Percentiles rank a stretch among this genome's conserved stretches.
Evolutionary conservation across 1,139 yeast genomes (phyloP).

Genomic region (Pneumocystis canis): DNA sequence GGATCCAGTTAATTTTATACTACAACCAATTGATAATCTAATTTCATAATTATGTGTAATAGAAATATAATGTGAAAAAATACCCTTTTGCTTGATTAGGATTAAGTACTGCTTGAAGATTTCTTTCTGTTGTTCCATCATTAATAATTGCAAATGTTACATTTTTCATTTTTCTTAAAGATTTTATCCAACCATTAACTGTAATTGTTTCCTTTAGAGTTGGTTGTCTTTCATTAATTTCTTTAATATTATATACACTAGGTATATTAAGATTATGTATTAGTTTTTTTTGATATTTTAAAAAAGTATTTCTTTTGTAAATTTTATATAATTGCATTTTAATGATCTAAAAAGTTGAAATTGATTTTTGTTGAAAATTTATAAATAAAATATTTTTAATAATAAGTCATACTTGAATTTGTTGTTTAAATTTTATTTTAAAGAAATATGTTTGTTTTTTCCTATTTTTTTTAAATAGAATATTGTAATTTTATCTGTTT

Average conservation of each 20-base stretch:
- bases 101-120: slow-evolving; percentile 41
- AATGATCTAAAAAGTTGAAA: not conserved
- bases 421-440: too few relatives aligned
- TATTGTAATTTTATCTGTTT: not conserved
- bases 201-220: not conserved
- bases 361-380: not conserved
- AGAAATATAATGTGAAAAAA: slow-evolving; percentile 1
- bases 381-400: too few relatives aligned
- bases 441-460: not conserved
- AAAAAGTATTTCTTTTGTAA: not conserved
- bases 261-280: not conserved
- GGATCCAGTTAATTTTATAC: slow-evolving; percentile 33
- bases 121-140: slow-evolving; percentile 53
- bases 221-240: not conserved
- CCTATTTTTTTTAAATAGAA: too few relatives aligned
- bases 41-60: slow-evolving; percentile 6
- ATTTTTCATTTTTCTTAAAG: slow-evolving; percentile 57
- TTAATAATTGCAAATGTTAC: slow-evolving; percentile 63
- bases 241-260: not conserved
- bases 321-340: not conserved
- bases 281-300: not conserved
- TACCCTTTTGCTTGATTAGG: slow-evolving; percentile 22
- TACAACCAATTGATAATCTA: slow-evolving; percentile 32
- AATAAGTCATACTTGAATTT: not conserved
- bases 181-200: slow-evolving; percentile 54